phyloP scores from a whole-genome alignment of 768 basidiomycete genomes.

The Rhizopogon roseolus region DNA sequence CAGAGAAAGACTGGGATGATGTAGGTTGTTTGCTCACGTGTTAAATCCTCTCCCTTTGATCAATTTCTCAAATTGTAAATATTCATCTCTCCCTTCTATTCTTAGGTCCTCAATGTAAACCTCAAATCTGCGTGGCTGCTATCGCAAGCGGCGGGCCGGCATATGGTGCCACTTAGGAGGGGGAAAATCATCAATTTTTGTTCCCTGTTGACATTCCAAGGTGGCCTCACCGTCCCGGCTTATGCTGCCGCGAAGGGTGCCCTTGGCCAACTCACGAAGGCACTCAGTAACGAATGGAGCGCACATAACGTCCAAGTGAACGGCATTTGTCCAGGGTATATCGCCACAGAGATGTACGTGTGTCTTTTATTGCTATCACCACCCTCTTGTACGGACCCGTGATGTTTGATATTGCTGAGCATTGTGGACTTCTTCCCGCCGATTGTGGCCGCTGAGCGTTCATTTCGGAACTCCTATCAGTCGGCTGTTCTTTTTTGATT shows the following conservation, averaged over 20 bases:
- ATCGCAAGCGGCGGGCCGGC: conserved; percentile 79
- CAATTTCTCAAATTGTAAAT: conserved; percentile 4
- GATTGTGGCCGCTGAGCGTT: not conserved
- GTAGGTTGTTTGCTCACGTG: conserved; percentile 39
- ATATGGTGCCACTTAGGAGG: conserved; percentile 76
- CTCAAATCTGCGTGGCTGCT: conserved; percentile 85
- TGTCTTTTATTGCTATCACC: conserved; percentile 15
- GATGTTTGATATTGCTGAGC: not conserved
- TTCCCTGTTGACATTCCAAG: conserved; percentile 46
- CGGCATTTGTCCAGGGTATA: conserved; percentile 83
- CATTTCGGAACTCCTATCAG: conserved; percentile 4
- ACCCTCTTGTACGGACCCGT: conserved; percentile 2
- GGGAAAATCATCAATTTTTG: conserved; percentile 72
- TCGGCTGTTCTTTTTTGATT: conserved; percentile 3
- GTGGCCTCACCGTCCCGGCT: conserved; percentile 75
- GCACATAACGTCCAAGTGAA: conserved; percentile 85
- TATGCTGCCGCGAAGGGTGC: conserved; percentile 92
- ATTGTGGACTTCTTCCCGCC: not conserved
- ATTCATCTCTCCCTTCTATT: conserved; percentile 7
- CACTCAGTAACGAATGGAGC: conserved; percentile 92
- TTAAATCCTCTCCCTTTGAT: conserved; percentile 7
- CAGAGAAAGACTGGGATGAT: conserved; percentile 68
- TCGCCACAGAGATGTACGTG: conserved; percentile 81
- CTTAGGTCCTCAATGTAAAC: conserved; percentile 79
- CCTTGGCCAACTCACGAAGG: conserved; percentile 80